Conservation (phyloP, 108 stramenopile genomes). For the Stephanodiscus triporus region DNA sequence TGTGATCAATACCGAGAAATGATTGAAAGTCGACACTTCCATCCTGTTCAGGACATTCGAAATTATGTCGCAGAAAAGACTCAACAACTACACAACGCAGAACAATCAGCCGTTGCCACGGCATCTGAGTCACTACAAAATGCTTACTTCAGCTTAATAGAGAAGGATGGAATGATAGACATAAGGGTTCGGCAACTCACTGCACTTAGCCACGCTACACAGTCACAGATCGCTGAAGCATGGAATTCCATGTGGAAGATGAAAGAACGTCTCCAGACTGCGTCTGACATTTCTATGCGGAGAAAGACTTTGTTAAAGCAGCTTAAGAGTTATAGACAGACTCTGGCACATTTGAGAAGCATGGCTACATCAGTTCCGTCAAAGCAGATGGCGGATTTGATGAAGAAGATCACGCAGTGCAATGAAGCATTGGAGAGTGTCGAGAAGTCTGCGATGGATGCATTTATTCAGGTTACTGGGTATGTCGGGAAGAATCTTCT, state of each 20-base stretch:
- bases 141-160: conserved; percentile 72
- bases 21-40: conserved; percentile 59
- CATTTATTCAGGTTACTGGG: conserved; percentile 74
- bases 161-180: conserved; percentile 74
- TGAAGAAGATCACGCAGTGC: conserved; percentile 83
- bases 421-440: conserved; percentile 73
- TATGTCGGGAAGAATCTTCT: conserved; percentile 54
- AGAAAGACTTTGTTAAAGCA: conserved; percentile 68
- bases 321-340: conserved; percentile 72
- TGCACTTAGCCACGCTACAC: conserved; percentile 72
- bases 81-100: conserved; percentile 60
- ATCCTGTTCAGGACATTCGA: conserved; percentile 71
- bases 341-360: conserved; percentile 69
- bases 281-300: conserved; percentile 65
- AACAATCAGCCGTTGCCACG: conserved; percentile 68
- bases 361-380: conserved; percentile 76
- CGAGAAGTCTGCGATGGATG: conserved; percentile 65
- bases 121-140: conserved; percentile 57
- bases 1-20: conserved; percentile 67
- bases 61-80: conserved; percentile 68
- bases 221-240: conserved; percentile 65
- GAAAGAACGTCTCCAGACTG: conserved; percentile 78
- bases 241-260: conserved; percentile 82
- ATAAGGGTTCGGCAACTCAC: conserved; percentile 55
- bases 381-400: conserved; percentile 84